phyloP scores from a whole-genome alignment of 257 asterid genomes.

The Solanum pinnatisectum region DNA sequence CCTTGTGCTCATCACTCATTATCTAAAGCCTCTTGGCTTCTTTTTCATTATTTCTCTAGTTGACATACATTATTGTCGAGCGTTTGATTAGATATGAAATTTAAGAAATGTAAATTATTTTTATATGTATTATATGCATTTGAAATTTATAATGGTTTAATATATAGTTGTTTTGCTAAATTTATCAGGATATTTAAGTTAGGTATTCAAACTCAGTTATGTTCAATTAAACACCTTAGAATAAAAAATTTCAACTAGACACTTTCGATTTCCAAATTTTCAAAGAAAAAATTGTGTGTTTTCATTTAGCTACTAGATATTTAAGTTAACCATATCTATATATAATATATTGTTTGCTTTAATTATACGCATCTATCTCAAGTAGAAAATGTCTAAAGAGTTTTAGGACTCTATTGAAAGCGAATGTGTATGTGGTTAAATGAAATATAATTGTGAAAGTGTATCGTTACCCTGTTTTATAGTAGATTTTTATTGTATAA shows the following conservation, averaged over 20 bases:
- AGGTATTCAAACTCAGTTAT: no score
- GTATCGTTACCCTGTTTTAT: background rate
- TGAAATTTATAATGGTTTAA: background rate
- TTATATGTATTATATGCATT: background rate
- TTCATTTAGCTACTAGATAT: no score
- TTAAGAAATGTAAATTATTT: rapidly evolving
- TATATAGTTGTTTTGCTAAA: background rate
- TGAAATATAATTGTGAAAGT: background rate
- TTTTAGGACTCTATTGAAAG: background rate
- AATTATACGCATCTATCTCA: no score
- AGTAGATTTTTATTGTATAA: background rate
- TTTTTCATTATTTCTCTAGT: background rate
- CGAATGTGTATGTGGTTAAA: background rate
- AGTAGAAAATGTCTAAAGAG: no score
- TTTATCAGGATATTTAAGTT: no score
- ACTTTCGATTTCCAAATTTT: no score
- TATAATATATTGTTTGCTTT: no score
- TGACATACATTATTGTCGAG: background rate
- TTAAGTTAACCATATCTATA: no score
- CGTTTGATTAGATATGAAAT: background rate
- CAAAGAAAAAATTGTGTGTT: no score
- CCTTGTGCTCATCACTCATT: constrained; percentile 23
- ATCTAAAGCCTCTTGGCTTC: background rate
- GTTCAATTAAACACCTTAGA: background rate
- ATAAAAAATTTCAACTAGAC: background rate